Evolutionary conservation across 805 yeast genomes (phyloP), one percentile per base, ranked within the genome.

Genomic region (Metschnikowia hibisci): DNA sequence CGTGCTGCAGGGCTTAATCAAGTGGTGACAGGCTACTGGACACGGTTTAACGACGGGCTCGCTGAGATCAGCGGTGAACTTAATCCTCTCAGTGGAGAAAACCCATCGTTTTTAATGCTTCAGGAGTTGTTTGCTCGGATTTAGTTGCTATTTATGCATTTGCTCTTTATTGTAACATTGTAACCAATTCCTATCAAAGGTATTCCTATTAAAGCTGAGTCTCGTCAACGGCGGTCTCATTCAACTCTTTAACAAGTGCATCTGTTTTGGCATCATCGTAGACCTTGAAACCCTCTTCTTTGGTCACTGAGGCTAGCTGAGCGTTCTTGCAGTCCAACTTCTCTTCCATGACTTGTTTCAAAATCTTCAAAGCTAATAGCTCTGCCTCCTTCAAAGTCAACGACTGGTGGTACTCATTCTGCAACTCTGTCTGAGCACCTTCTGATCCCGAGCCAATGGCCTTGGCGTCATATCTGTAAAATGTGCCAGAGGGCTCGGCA

Each of bases 401-500:
- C 15, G 96, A 87, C 53, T 84, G 84, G 68, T 91, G 98, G 69
- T 93, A 93, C 69, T 93, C 96, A 60, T 90, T 91, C 66, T 90
- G 96, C 60, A 93, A 75, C 66, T 93, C 99, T 2, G 96, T 84
- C 68, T 95, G 99, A 1, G 99, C 99, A 51, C 99, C 99, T 68
- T 93, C 99, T 12, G 96, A 86, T 15, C 99, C 99, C 1, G 96
- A 87, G 11, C 99, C 99, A 58, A 95, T 93, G 10, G 99, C 99
- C 69, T 93, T 95, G 23, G 99, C 99, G 59, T 93, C 96, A 63
- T 93, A 93, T 67, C 93, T 81, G 70, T 93, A 95, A 57, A 89
- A 93, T 1, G 99, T 93, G 46, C 99, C 99, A 11, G 96, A 87
- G 31, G 99, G 99, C 68, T 93, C 99, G n/a, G 98, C 96, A 64